phyloP scores from a whole-genome alignment of 139 green algal genomes.

The Edaphochlamys debaryana region DNA sequence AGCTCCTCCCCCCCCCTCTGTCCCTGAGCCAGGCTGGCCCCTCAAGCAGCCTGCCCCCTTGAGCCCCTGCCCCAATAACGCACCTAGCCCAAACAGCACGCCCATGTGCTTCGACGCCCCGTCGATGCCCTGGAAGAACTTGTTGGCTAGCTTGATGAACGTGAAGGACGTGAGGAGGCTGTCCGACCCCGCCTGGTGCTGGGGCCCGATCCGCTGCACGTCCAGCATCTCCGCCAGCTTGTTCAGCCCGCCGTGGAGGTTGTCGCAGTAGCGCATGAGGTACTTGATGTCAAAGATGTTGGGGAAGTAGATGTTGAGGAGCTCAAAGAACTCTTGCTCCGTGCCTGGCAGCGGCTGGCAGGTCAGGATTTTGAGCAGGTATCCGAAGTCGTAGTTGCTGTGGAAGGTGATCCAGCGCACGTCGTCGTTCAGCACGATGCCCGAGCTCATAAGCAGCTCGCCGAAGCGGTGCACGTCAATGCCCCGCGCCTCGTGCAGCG shows the following conservation, averaged over 20 bases:
- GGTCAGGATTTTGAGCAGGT: conserved; percentile 98
- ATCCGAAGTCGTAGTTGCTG: conserved; percentile 98
- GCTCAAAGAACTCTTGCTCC: conserved; percentile 96
- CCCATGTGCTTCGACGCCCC: conserved; percentile 77
- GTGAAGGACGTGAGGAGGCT: conserved; percentile 90
- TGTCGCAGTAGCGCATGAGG: conserved; percentile 95
- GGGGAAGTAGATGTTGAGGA: conserved; percentile 96
- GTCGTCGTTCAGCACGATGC: conserved; percentile 97
- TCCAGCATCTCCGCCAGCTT: conserved; percentile 96
- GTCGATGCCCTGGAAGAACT: conserved; percentile 83
- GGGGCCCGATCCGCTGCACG: conserved; percentile 91
- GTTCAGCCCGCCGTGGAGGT: conserved; percentile 97
- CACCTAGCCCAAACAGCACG: conserved; percentile 94
- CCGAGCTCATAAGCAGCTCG: conserved; percentile 96
- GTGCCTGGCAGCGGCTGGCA: conserved; percentile 83
- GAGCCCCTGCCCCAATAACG: neutral
- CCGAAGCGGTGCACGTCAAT: conserved; percentile 96
- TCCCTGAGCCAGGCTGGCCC: too few species aligned
- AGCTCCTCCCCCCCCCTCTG: too few species aligned
- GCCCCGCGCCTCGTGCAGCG: conserved; percentile 82
- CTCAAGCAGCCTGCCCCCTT: too few species aligned
- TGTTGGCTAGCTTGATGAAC: conserved; percentile 93
- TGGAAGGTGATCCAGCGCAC: conserved; percentile 74
- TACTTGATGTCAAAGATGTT: conserved; percentile 99
- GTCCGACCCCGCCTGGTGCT: conserved; percentile 85